These are phyloP conservation scores for Penicillium aurantiogriseum DNA, from an alignment of 2,329 filamentous ascomycete genomes.

Conservation along the genomic window DNA sequence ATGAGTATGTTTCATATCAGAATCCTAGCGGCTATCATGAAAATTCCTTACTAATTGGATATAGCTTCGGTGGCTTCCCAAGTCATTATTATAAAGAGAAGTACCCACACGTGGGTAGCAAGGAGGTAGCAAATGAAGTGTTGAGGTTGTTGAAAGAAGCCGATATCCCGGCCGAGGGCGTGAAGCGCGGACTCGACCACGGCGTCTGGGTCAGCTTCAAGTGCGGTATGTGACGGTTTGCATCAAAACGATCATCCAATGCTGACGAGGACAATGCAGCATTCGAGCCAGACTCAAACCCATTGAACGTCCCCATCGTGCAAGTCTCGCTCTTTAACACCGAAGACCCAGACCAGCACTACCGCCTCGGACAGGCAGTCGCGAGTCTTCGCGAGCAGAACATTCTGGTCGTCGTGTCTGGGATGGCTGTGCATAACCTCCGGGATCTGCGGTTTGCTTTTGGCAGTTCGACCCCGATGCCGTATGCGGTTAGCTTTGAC, in stretches of 20 bases:
- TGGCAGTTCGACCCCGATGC: conserved; percentile 49
- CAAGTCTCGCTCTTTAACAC: conserved; percentile 68
- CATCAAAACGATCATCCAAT: not conserved
- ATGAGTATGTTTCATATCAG: conserved; percentile 52
- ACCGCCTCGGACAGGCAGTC: conserved; percentile 65
- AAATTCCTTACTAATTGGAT: not conserved
- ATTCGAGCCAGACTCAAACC: conserved; percentile 62
- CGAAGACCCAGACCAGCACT: conserved; percentile 65
- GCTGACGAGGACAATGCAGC: conserved; percentile 38
- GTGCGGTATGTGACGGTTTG: conserved; percentile 39
- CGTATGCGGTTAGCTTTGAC: conserved; percentile 64
- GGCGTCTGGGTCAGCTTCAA: conserved; percentile 72
- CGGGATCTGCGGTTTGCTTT: conserved; percentile 53
- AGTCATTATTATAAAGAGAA: conserved; percentile 65
- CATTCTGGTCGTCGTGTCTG: conserved; percentile 67
- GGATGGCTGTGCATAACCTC: conserved; percentile 74
- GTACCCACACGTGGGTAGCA: conserved; percentile 64
- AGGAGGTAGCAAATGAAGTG: conserved; percentile 59
- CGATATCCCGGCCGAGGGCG: conserved; percentile 59
- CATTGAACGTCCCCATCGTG: conserved; percentile 65
- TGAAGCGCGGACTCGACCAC: conserved; percentile 68
- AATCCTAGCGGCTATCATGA: not conserved
- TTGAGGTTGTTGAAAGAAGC: conserved; percentile 55
- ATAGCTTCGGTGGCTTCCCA: conserved; percentile 69
- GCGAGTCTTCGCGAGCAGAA: conserved; percentile 64